Conservation (phyloP, 2,329 filamentous ascomycete genomes). For the Colletotrichum chlorophyti region DNA sequence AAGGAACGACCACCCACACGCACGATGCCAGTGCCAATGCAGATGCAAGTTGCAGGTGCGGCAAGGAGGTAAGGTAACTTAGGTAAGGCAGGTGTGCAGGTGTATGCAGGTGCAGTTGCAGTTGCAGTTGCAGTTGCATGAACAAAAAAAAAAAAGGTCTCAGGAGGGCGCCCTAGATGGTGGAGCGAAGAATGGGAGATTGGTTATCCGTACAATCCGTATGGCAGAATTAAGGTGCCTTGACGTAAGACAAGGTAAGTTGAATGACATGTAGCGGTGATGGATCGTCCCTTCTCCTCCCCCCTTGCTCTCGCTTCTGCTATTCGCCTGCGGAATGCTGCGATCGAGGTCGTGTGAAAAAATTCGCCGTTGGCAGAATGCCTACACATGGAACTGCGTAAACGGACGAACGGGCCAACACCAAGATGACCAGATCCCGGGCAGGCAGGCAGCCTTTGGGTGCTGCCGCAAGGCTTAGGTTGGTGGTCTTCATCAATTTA, state of each 20-base stretch:
- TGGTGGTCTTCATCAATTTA: no score
- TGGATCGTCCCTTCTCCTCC: not conserved
- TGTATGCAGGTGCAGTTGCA: not conserved
- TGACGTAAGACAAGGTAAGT: not conserved
- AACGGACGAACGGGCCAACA: no score
- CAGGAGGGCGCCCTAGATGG: not conserved
- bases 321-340: slow-evolving; percentile 2
- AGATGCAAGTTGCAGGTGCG: slow-evolving; percentile 17
- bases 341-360: no score
- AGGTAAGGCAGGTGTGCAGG: not conserved
- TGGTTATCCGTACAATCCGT: no score
- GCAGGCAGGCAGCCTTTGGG: no score
- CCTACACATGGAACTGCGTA: not conserved
- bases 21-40: not conserved
- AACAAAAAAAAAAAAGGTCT: not conserved
- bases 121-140: not conserved
- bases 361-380: not conserved
- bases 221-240: no score
- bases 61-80: not conserved
- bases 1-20: not conserved
- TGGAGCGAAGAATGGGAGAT: not conserved
- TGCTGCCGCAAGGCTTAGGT: no score
- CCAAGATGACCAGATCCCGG: no score
- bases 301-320: slow-evolving; percentile 2
- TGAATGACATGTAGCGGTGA: not conserved